Evolutionary conservation across 345 rosid genomes (phyloP).

Genomic region (Arabidopsis suecica): DNA sequence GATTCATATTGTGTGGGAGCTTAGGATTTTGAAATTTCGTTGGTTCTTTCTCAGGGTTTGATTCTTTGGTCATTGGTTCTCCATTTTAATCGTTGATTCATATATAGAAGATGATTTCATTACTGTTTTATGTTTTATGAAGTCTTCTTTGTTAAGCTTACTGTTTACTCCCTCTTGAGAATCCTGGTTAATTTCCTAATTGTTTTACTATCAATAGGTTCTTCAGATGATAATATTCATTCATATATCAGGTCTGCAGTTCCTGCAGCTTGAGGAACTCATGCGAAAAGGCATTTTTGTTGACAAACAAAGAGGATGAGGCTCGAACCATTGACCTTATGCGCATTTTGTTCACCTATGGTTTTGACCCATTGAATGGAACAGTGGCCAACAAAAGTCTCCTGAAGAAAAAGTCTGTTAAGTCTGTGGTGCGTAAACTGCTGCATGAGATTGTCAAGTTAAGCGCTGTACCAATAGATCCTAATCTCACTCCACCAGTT

Average conservation of each 20-base stretch:
- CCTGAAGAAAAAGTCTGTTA: constrained; percentile 75
- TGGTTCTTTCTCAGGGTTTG: not conserved
- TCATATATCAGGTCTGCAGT: constrained; percentile 82
- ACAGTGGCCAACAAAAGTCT: constrained; percentile 64
- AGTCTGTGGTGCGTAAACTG: constrained; percentile 83
- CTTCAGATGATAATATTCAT: constrained; percentile 38
- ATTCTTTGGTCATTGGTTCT: not conserved
- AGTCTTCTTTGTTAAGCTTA: constrained; percentile 6
- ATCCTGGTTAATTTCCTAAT: constrained; percentile 23
- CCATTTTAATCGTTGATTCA: not conserved
- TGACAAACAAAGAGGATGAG: constrained; percentile 93
- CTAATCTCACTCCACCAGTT: constrained; percentile 92
- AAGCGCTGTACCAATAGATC: constrained; percentile 92
- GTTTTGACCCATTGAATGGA: constrained; percentile 71
- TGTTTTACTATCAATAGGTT: constrained; percentile 27
- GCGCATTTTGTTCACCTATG: constrained; percentile 78
- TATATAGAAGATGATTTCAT: not conserved
- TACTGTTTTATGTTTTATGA: constrained; percentile 12
- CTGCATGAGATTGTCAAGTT: constrained; percentile 86
- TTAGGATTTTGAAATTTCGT: not conserved
- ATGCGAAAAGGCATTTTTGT: constrained; percentile 82
- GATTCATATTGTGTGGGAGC: not conserved
- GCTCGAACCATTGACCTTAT: constrained; percentile 85
- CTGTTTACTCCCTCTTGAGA: not conserved
- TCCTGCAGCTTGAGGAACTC: constrained; percentile 89